These are phyloP conservation scores for Crithidia sp. DNA, from an alignment of 208 protist genomes.

Conservation along the genomic window DNA sequence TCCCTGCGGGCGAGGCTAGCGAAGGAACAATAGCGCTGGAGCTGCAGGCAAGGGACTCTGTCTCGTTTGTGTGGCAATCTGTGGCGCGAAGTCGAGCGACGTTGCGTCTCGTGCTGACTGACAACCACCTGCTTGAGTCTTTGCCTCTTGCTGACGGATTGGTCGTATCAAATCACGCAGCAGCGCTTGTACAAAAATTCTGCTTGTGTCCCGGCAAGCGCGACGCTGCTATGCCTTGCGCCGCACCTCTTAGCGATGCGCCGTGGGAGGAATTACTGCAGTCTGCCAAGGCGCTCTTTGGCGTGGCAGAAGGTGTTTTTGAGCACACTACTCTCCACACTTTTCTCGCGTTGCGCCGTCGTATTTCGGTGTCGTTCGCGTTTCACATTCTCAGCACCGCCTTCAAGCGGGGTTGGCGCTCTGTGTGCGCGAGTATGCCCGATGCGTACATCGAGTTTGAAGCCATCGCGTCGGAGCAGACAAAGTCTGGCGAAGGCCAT, in stretches of 20 bases:
- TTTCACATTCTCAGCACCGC: constrained; percentile 53
- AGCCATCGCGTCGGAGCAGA: background rate
- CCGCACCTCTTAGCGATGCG: constrained; percentile 17
- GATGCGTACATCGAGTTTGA: background rate
- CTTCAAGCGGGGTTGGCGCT: constrained; percentile 43
- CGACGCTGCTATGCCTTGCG: no score
- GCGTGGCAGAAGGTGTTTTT: background rate
- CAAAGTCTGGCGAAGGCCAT: background rate
- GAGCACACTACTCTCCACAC: background rate
- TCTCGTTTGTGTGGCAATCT: constrained; percentile 32
- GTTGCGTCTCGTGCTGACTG: constrained; percentile 25
- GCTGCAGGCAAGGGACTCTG: constrained; percentile 9
- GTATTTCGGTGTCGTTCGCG: constrained; percentile 31
- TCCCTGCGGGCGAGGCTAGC: background rate
- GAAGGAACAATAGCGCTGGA: constrained; percentile 22
- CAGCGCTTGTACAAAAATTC: constrained; percentile 2
- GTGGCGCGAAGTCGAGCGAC: background rate
- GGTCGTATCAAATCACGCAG: constrained; percentile 7
- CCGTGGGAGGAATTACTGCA: constrained; percentile 23
- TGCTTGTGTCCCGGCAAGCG: background rate
- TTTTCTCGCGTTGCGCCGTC: constrained; percentile 23
- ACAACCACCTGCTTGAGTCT: constrained; percentile 26
- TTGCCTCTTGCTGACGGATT: constrained; percentile 16
- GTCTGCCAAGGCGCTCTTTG: background rate
- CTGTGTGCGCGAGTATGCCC: constrained; percentile 36